Conservation (phyloP, 1,284 basidiomycete genomes). For the Rhodofomes roseus region DNA sequence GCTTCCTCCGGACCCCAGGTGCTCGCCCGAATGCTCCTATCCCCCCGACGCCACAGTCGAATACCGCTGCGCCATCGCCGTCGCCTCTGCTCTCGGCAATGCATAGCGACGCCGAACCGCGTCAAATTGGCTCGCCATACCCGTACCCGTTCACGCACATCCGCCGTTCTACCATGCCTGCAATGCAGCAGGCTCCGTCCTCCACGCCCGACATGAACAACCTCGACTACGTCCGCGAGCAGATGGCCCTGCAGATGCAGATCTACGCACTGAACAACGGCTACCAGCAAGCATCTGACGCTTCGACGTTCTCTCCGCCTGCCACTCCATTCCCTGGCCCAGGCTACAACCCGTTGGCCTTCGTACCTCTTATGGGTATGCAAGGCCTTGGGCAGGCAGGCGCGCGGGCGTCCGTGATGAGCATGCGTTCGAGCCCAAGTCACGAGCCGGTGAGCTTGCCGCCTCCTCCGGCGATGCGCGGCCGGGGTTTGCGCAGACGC, state of each 20-base stretch:
- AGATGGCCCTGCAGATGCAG: slow-evolving; percentile 69
- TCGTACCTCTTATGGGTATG: slow-evolving; percentile 41
- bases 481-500: slow-evolving; percentile 32
- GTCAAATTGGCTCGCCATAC: slow-evolving; percentile 63
- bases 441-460: slow-evolving; percentile 65
- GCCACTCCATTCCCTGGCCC: slow-evolving; percentile 62
- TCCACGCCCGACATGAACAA: slow-evolving; percentile 48
- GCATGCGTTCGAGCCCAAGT: slow-evolving; percentile 70
- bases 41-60: slow-evolving; percentile 70
- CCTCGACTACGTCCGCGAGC: slow-evolving; percentile 55
- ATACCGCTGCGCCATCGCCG: slow-evolving; percentile 65
- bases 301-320: slow-evolving; percentile 66
- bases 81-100: slow-evolving; percentile 53
- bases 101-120: slow-evolving; percentile 34
- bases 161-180: slow-evolving; percentile 43
- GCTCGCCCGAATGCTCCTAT: slow-evolving; percentile 66
- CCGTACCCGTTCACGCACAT: slow-evolving; percentile 74
- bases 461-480: slow-evolving; percentile 34
- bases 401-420: slow-evolving; percentile 33
- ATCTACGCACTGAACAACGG: slow-evolving; percentile 71
- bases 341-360: slow-evolving; percentile 65
- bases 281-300: slow-evolving; percentile 49
- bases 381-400: not conserved
- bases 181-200: slow-evolving; percentile 38
- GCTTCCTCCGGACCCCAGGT: slow-evolving; percentile 46